Evolutionary conservation across 2,329 filamentous ascomycete species (phyloP), one percentile per base, ranked within the genome.

Genomic region (Pezicula rhizophila): DNA sequence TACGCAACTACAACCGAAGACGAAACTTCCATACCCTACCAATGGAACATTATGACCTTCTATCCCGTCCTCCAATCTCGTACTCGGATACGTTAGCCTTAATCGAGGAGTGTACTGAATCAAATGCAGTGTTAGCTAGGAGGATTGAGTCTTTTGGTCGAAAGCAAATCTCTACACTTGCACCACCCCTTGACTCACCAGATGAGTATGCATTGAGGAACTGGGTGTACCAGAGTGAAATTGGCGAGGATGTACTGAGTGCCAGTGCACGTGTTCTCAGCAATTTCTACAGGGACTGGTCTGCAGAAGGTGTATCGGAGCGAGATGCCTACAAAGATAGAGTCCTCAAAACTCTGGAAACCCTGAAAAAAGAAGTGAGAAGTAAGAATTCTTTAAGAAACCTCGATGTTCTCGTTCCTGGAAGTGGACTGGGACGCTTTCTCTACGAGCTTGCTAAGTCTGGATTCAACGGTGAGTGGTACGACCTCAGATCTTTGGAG

Each of bases 261-360:
- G 3, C 23, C 6, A 23, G 23, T 23, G 23, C 23, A 23, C 23
- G 23, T 7, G 23, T 23, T 23, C 77, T 99, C 45, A 83, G 92
- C 10, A 93, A 99, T 63, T 88, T 97, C 65, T 97, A 91, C 67
- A 84, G 93, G 14, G 93, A 99, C 66, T 99, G 95, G 93, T 89
- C 88, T 20, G 77, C 74, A 2, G 90, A 87, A 60, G 93, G 92
- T 0, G 73, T 71, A 2, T 64, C 67, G 0, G 95, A 99, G 71
- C 76, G 93, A 35, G 73, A 80, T n/a, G 80, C 81, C 3, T 89
- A 86, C 62, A 95, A 93, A 62, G 77, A 74, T 0, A 89, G 88
- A 0, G 78, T 97, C 6, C 69, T 95, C 51, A 63, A 67, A 15
- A 83, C 82, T 20, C 72, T 99, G 14, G 70, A 75, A 7, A 64